Evolutionary conservation across 2,329 filamentous ascomycete species (phyloP).

Genomic region (Diaporthe sp.): DNA sequence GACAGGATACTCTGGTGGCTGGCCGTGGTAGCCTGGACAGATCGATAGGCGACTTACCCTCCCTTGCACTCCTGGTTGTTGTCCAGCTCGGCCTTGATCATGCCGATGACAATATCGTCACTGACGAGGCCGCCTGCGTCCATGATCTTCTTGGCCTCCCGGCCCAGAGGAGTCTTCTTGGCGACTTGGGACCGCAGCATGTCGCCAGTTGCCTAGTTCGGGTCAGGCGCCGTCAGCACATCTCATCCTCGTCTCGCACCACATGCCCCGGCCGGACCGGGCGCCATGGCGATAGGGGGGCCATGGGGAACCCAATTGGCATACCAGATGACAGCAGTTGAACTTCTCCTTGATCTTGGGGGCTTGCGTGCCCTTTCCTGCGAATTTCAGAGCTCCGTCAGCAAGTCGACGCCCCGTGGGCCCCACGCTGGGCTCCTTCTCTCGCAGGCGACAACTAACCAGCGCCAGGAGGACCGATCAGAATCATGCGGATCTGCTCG

Average conservation of each 20-base stretch:
- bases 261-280: neutral
- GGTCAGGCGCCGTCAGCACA: conserved; percentile 1
- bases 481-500: conserved; percentile 89
- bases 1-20: conserved; percentile 26
- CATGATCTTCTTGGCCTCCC: conserved; percentile 99
- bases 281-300: neutral
- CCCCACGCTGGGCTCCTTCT: neutral
- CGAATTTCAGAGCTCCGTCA: conserved; percentile 37
- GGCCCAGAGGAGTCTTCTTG: conserved; percentile 93
- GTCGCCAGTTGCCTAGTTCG: conserved; percentile 87
- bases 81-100: conserved; percentile 98
- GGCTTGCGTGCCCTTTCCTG: conserved; percentile 98
- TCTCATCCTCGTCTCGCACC: neutral
- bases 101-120: conserved; percentile 99
- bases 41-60: conserved; percentile 69
- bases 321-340: conserved; percentile 94
- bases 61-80: conserved; percentile 96
- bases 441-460: conserved; percentile 62
- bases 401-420: conserved; percentile 12
- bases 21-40: neutral
- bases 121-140: conserved; percentile 96
- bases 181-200: conserved; percentile 99
- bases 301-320: conserved; percentile 46
- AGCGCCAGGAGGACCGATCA: conserved; percentile 97
- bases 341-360: conserved; percentile 99